These are phyloP conservation scores for Pythium coloratum DNA, from an alignment of 352 stramenopile species.

Conservation along the genomic window DNA sequence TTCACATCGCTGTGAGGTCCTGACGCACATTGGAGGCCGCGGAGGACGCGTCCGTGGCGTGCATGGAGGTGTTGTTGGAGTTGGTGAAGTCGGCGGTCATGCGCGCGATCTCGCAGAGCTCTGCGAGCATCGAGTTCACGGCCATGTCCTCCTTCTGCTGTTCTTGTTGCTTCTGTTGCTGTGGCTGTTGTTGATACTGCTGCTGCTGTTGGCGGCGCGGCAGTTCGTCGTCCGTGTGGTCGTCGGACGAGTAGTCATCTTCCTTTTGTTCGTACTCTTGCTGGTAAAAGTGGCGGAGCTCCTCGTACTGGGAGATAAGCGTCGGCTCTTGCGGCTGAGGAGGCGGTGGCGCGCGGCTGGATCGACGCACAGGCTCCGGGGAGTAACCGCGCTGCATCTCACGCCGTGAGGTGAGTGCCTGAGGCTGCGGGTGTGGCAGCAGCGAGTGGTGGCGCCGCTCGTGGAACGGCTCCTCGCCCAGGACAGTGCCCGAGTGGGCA, in stretches of 20 bases:
- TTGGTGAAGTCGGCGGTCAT: conserved; percentile 22
- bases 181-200: conserved; percentile 2
- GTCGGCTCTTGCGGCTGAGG: conserved; percentile 3
- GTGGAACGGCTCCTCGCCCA: conserved; percentile 14
- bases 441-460: conserved; percentile 16
- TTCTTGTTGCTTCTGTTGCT: conserved; percentile 7
- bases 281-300: conserved; percentile 9
- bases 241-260: conserved; percentile 2
- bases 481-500: background rate
- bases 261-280: conserved; percentile 4
- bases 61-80: conserved; percentile 15
- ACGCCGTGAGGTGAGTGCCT: conserved; percentile 20
- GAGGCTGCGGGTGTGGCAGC: conserved; percentile 16
- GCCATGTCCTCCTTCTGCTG: conserved; percentile 7
- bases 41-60: conserved; percentile 12
- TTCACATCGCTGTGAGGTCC: background rate
- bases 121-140: conserved; percentile 23
- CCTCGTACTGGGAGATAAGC: conserved; percentile 12
- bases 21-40: conserved; percentile 1
- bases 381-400: background rate
- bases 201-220: conserved; percentile 6
- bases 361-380: background rate
- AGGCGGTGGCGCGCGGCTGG: conserved; percentile 5
- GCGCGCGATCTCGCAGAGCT: conserved; percentile 31
- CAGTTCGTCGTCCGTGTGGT: conserved; percentile 4